Conservation (phyloP, 441 rosid genomes). For the Populus tomentosa region DNA sequence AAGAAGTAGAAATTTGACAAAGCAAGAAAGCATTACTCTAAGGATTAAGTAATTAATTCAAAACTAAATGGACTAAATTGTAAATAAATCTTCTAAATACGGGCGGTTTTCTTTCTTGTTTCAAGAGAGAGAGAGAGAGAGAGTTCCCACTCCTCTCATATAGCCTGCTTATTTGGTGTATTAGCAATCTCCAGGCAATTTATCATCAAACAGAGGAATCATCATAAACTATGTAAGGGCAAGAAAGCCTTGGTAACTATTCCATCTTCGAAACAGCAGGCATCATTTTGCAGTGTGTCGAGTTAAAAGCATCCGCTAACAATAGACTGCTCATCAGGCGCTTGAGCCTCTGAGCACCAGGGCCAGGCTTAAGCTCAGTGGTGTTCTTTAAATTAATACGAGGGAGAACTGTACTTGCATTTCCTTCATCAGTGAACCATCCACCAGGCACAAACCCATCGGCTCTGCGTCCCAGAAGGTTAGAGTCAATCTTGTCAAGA, state of each 20-base stretch:
- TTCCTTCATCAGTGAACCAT: slow-evolving; percentile 43
- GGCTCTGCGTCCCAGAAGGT: slow-evolving; percentile 45
- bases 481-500: slow-evolving; percentile 66
- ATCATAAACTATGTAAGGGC: neutral
- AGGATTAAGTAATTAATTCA: too few species aligned
- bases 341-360: slow-evolving; percentile 65
- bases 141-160: too few species aligned
- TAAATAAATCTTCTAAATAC: too few species aligned
- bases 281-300: slow-evolving; percentile 42
- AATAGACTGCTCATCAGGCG: slow-evolving; percentile 44
- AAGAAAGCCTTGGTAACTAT: slow-evolving; percentile 1
- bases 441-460: slow-evolving; percentile 60
- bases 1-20: too few species aligned
- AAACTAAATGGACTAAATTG: too few species aligned
- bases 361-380: slow-evolving; percentile 57
- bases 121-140: too few species aligned
- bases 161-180: neutral
- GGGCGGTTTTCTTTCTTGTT: too few species aligned
- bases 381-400: slow-evolving; percentile 22
- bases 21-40: too few species aligned
- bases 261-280: neutral
- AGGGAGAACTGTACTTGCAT: slow-evolving; percentile 17
- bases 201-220: neutral
- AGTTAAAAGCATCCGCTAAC: slow-evolving; percentile 45
- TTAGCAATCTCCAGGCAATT: neutral